These are phyloP conservation scores for Graphilbum ipis-grandicollis DNA, from an alignment of 2,329 filamentous ascomycete species.

Conservation along the genomic window DNA sequence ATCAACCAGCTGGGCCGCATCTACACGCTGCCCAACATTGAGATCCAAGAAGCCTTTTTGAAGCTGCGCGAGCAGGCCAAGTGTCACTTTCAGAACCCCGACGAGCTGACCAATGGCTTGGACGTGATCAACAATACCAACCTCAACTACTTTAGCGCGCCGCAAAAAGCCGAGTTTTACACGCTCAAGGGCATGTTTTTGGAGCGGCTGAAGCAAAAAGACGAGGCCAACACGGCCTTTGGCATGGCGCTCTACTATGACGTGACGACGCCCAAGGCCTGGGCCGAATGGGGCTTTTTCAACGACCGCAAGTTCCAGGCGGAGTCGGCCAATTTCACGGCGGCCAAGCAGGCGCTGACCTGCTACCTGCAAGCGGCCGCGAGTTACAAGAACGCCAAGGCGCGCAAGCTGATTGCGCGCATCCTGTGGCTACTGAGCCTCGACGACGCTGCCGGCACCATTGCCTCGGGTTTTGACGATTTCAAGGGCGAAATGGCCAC, in stretches of 20 bases:
- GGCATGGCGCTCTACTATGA: conserved; percentile 93
- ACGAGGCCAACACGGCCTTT: conserved; percentile 85
- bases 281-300: conserved; percentile 98
- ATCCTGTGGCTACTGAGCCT: conserved; percentile 92
- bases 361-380: conserved; percentile 93
- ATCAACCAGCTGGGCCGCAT: conserved; percentile 94
- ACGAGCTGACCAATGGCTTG: conserved; percentile 78
- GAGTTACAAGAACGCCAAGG: conserved; percentile 94
- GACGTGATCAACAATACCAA: conserved; percentile 99
- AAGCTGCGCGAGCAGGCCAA: conserved; percentile 98
- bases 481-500: conserved; percentile 96
- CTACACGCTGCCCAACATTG: conserved; percentile 96
- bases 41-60: conserved; percentile 97
- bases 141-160: conserved; percentile 88
- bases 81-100: conserved; percentile 92
- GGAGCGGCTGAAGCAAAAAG: conserved; percentile 78
- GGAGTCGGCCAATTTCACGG: conserved; percentile 62
- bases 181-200: conserved; percentile 99
- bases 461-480: conserved; percentile 77
- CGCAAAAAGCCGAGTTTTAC: conserved; percentile 98
- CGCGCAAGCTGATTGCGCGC: conserved; percentile 77
- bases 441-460: conserved; percentile 69
- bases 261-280: conserved; percentile 86
- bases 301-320: conserved; percentile 94
- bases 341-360: conserved; percentile 80